These are phyloP conservation scores for Microcos paniculata DNA, from an alignment of 345 rosid species.

Conservation along the genomic window DNA sequence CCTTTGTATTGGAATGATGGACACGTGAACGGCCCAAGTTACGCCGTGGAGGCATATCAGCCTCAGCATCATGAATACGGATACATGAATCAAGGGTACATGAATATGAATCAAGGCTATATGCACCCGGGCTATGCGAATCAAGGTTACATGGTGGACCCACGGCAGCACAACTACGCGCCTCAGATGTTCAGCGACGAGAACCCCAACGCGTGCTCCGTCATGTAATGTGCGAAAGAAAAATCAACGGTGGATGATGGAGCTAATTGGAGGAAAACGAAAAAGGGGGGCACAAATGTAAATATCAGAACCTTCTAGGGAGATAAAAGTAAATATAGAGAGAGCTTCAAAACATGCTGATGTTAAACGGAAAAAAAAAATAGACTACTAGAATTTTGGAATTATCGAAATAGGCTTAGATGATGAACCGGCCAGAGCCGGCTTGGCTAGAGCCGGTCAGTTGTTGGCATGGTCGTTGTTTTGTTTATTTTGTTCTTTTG, in stretches of 20 bases:
- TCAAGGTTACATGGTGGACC: conserved; percentile 38
- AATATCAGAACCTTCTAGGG: conserved; percentile 26
- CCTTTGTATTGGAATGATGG: conserved; percentile 49
- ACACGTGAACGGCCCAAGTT: conserved; percentile 33
- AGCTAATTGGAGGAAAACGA: neutral
- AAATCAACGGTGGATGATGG: neutral
- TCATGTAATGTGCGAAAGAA: conserved; percentile 42
- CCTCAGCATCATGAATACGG: neutral
- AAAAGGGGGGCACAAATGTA: conserved; percentile 20
- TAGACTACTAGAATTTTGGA: conserved; percentile 27
- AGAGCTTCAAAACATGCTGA: neutral
- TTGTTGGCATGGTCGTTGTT: conserved; percentile 11
- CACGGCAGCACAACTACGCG: conserved; percentile 35
- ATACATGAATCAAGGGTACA: neutral
- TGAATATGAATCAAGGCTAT: conserved; percentile 21
- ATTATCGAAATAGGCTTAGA: neutral
- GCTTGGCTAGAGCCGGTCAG: conserved; percentile 20
- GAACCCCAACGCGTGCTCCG: conserved; percentile 79
- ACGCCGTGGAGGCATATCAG: conserved; percentile 34
- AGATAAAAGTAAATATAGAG: conserved; percentile 26
- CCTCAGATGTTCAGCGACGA: conserved; percentile 93
- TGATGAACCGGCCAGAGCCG: conserved; percentile 11
- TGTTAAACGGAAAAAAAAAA: neutral
- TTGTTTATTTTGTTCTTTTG: conserved; percentile 6
- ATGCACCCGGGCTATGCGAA: conserved; percentile 31